Conservation (phyloP, 345 rosid genomes). For the Anastatica hierochuntica region DNA sequence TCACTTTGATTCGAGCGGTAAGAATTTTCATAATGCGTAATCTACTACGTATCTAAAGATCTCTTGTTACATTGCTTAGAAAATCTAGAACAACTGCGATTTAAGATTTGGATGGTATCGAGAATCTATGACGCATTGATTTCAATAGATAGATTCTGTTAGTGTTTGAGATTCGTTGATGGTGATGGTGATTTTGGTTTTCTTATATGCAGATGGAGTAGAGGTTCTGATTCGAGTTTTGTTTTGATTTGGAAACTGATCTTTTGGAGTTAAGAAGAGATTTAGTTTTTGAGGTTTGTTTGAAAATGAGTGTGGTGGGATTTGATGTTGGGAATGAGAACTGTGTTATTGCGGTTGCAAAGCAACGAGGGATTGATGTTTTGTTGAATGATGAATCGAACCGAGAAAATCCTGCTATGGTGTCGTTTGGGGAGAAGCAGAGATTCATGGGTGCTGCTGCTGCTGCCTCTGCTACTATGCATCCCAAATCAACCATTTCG, state of each 20-base stretch:
- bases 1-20: neutral
- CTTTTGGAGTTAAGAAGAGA: neutral
- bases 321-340: constrained; percentile 77
- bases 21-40: constrained; percentile 11
- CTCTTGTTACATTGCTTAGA: neutral
- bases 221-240: neutral
- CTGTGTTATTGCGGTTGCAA: constrained; percentile 64
- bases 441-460: constrained; percentile 75
- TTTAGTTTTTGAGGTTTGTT: constrained; percentile 1
- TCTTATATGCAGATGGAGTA: constrained; percentile 12
- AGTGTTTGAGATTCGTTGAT: constrained; percentile 4
- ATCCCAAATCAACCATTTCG: constrained; percentile 63
- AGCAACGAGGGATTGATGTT: constrained; percentile 65
- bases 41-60: neutral
- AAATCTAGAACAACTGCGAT: neutral
- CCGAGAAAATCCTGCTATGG: constrained; percentile 56
- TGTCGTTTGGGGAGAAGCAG: constrained; percentile 79
- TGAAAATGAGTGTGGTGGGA: constrained; percentile 66
- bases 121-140: neutral
- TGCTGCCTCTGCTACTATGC: constrained; percentile 64
- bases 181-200: constrained; percentile 3
- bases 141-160: neutral
- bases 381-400: constrained; percentile 71
- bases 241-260: neutral
- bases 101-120: neutral